Percentiles rank a stretch among this genome's conserved stretches.
Evolutionary conservation across 2,329 filamentous ascomycete species (phyloP).

Genomic region (Pseudocercospora crystallina): DNA sequence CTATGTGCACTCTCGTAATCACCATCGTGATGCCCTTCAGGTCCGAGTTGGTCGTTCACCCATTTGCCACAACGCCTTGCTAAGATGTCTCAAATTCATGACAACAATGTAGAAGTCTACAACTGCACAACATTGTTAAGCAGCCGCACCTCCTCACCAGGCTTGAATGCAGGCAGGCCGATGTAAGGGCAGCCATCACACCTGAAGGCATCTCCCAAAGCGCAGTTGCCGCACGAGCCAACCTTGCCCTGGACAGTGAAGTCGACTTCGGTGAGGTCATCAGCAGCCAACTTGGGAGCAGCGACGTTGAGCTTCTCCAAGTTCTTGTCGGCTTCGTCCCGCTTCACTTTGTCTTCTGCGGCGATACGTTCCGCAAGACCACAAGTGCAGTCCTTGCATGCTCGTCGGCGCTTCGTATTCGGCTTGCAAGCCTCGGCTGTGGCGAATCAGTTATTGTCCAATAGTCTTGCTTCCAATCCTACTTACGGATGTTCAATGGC

Average conservation of each 20-base stretch:
- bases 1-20: not conserved
- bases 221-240: slow-evolving; percentile 91
- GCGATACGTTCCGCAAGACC: slow-evolving; percentile 83
- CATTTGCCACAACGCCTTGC: slow-evolving; percentile 6
- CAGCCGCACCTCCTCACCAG: slow-evolving; percentile 87
- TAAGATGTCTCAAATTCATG: slow-evolving; percentile 7
- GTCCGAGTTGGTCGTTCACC: not conserved
- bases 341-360: slow-evolving; percentile 74
- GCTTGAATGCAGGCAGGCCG: slow-evolving; percentile 92
- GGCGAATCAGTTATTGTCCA: not conserved
- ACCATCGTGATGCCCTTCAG: not conserved
- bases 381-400: slow-evolving; percentile 98
- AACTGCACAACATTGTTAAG: slow-evolving; percentile 84
- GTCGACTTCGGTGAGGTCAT: slow-evolving; percentile 86
- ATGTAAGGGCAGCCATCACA: slow-evolving; percentile 76
- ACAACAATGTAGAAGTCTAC: slow-evolving; percentile 41
- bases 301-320: slow-evolving; percentile 52
- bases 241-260: slow-evolving; percentile 98
- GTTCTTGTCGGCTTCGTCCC: slow-evolving; percentile 61
- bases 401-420: slow-evolving; percentile 83
- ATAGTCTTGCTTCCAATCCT: no score
- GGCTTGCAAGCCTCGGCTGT: slow-evolving; percentile 82
- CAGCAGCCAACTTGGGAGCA: slow-evolving; percentile 61
- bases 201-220: slow-evolving; percentile 77
- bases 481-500: slow-evolving; percentile 73